Evolutionary conservation across 441 rosid species (phyloP).

Genomic region (Brassica balearica): DNA sequence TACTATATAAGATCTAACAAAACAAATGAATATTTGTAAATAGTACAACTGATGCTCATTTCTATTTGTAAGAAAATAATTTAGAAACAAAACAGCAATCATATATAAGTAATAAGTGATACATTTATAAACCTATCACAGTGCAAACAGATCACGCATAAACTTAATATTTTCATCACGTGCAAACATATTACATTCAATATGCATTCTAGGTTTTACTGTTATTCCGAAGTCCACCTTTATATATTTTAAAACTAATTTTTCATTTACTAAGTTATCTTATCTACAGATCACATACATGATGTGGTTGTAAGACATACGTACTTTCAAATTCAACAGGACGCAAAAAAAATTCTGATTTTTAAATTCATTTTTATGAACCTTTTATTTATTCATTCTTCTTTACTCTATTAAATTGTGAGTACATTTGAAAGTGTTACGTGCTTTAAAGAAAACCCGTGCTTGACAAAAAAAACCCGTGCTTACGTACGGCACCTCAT

Average conservation of each 20-base stretch:
- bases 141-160: no score
- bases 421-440: background rate
- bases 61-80: background rate
- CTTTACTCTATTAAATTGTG: background rate
- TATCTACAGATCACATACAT: background rate
- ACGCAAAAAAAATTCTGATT: background rate
- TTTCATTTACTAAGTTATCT: background rate
- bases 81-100: background rate
- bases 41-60: background rate
- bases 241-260: background rate
- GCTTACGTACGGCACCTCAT: conserved; percentile 29
- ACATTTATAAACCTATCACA: background rate
- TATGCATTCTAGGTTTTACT: background rate
- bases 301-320: background rate
- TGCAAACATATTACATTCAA: background rate
- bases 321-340: background rate
- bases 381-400: background rate
- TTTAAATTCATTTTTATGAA: background rate
- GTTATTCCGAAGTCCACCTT: background rate
- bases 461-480: background rate
- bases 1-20: background rate
- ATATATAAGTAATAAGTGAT: background rate
- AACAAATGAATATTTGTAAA: background rate
- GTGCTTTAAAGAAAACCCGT: background rate
- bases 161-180: background rate